phyloP scores from a whole-genome alignment of 1,284 basidiomycete genomes.

The Veloporphyrellus conicus region DNA sequence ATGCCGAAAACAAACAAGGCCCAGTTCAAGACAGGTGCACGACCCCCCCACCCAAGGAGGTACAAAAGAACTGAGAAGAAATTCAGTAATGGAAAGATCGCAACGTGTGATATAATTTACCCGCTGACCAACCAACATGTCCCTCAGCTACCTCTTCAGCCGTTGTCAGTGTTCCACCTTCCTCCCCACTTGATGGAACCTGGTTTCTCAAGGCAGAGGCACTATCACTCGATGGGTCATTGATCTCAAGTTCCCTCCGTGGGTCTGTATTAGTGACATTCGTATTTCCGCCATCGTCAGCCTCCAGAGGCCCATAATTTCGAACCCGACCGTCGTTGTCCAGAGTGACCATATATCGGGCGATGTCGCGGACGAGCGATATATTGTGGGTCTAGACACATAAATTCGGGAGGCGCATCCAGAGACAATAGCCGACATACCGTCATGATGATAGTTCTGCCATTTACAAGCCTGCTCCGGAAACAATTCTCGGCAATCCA shows the following conservation, averaged over 20 bases:
- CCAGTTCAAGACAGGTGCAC: slow-evolving; percentile 40
- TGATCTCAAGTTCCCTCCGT: neutral
- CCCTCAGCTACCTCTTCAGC: slow-evolving; percentile 62
- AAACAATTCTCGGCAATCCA: slow-evolving; percentile 78
- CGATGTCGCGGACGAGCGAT: slow-evolving; percentile 51
- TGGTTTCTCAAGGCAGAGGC: neutral
- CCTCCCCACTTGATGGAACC: neutral
- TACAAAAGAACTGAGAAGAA: slow-evolving; percentile 31
- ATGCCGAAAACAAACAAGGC: slow-evolving; percentile 29
- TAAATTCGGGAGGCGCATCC: neutral
- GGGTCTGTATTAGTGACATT: neutral
- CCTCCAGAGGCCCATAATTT: slow-evolving; percentile 38
- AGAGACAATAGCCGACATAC: slow-evolving; percentile 34
- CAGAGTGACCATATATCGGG: slow-evolving; percentile 55
- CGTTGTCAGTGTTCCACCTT: slow-evolving; percentile 48
- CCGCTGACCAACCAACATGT: slow-evolving; percentile 46
- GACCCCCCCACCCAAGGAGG: slow-evolving; percentile 40
- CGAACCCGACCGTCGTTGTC: slow-evolving; percentile 43
- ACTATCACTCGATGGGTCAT: neutral
- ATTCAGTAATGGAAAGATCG: neutral
- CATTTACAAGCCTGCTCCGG: slow-evolving; percentile 61
- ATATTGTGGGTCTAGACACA: slow-evolving; percentile 59
- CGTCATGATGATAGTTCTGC: slow-evolving; percentile 69
- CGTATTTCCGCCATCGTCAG: neutral
- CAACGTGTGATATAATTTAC: slow-evolving; percentile 11